Base-by-base conservation (phyloP, 352 stramenopile genomes). In the Pilasporangium apinafurcum region DNA sequence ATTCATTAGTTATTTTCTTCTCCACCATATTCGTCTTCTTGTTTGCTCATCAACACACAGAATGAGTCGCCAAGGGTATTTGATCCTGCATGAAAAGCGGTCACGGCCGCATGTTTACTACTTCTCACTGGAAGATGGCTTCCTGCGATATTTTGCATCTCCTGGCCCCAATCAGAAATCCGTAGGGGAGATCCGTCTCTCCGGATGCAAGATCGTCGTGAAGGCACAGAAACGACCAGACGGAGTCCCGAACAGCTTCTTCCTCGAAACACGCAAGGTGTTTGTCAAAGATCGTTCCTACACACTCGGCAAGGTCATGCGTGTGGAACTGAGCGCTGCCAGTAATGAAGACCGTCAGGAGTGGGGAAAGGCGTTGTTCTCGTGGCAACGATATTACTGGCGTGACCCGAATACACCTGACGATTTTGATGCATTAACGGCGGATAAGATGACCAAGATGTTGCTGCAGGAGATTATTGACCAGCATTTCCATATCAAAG, bases 331-430 rank as follows among this genome's bases (percentile, higher is more conserved):
- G 13, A 87, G 65, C 36, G 78, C 70, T 12, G 53, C 47, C 44
- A 68, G 54, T 16, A 76, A 72, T 25, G 74, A 87, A 13, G 78
- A 86, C 40, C 76, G 81, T 5, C 75, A 90, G 39, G 70, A 88
- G 18, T 93, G 81, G 81, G 78, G 73, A 48, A 84, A 84, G 41
- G 78, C 77, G 43, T 71, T 93, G n/a, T 86, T 89, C 48, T 90
- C 78, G 7, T 93, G 81, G 81, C 81, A 93, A 49, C 78, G 81
- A 33, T 89, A 86, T 54, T 93, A 90, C 58, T 93, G 79, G 79
- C 76, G 79, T 39, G 79, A 91, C 31, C 79, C 79, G 14, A 46
- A 21, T 25, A 37, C 40, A 22, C 35, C 22, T 21, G 26, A 41
- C 8, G 48, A 65, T 4, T 21, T 13, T 13, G 37, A 46, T 12